Evolutionary conservation across 805 yeast genomes (phyloP).

Genomic region (Trichomonascus vanleenenianus): DNA sequence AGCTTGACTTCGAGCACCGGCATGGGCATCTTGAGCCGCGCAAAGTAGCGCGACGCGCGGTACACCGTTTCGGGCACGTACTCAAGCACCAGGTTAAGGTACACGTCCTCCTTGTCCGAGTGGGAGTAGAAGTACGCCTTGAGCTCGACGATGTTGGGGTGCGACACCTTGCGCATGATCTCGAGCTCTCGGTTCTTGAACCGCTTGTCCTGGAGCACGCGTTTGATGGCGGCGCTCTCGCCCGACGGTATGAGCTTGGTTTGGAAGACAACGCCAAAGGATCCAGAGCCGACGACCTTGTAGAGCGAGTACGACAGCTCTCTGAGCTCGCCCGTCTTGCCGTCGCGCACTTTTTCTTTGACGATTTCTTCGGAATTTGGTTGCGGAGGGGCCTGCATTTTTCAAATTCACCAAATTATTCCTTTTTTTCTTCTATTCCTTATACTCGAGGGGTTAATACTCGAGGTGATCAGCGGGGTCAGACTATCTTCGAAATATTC

Average conservation of each 20-base stretch:
- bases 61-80: slow-evolving; percentile 94
- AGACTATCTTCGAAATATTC: no score
- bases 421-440: no score
- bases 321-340: slow-evolving; percentile 54
- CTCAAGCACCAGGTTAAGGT: slow-evolving; percentile 83
- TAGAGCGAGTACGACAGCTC: slow-evolving; percentile 71
- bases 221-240: slow-evolving; percentile 83
- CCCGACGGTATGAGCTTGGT: slow-evolving; percentile 68
- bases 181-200: slow-evolving; percentile 95
- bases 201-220: slow-evolving; percentile 92
- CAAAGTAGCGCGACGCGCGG: slow-evolving; percentile 75
- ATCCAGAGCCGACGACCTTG: slow-evolving; percentile 95
- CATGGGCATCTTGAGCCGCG: slow-evolving; percentile 55
- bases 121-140: slow-evolving; percentile 78
- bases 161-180: slow-evolving; percentile 85
- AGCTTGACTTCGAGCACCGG: slow-evolving; percentile 83
- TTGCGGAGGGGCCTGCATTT: no score
- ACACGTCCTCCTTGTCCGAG: slow-evolving; percentile 71
- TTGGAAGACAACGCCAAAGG: slow-evolving; percentile 97
- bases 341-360: slow-evolving; percentile 63
- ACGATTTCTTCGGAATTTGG: slow-evolving; percentile 25
- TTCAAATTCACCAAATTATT: no score
- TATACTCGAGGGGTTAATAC: no score
- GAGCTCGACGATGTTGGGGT: slow-evolving; percentile 80
- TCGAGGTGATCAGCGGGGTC: no score